Evolutionary conservation across 1,284 basidiomycete species (phyloP).

Genomic region (Puccinia hordei): DNA sequence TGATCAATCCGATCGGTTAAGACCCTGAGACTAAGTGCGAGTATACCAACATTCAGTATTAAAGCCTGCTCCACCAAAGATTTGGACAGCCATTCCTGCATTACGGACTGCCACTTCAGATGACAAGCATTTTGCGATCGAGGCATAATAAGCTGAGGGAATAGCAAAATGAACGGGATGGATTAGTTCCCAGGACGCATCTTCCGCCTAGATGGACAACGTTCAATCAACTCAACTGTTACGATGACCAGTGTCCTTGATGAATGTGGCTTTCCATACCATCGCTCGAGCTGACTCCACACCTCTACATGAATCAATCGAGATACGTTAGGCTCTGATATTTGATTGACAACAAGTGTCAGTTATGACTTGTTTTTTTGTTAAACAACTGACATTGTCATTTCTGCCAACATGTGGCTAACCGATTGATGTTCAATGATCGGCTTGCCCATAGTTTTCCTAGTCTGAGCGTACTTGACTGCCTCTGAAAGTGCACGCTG

Average conservation of each 20-base stretch:
- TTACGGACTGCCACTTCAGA: conserved; percentile 62
- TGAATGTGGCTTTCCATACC: conserved; percentile 64
- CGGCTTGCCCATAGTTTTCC: conserved; percentile 65
- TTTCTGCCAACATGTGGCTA: conserved; percentile 65
- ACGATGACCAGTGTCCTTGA: conserved; percentile 63
- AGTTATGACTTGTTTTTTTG: background rate
- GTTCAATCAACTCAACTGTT: conserved; percentile 60
- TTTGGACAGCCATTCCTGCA: conserved; percentile 63
- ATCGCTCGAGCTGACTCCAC: conserved; percentile 63
- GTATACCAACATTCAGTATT: conserved; percentile 53
- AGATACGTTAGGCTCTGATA: background rate
- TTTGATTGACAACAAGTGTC: background rate
- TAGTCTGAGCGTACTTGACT: conserved; percentile 64
- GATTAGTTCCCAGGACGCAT: background rate
- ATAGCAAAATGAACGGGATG: background rate
- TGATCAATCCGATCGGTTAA: background rate
- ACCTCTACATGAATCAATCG: background rate
- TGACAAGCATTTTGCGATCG: conserved; percentile 65
- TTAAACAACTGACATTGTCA: conserved; percentile 61
- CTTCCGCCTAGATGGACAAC: background rate
- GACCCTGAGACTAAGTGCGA: too few species aligned
- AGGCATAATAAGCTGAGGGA: conserved; percentile 62
- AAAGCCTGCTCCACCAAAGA: conserved; percentile 58
- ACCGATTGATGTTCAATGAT: conserved; percentile 66
- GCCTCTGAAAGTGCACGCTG: conserved; percentile 65